Evolutionary conservation across 495 filamentous ascomycete genomes (phyloP).

Genomic region (Aspergillus bertholletiae): DNA sequence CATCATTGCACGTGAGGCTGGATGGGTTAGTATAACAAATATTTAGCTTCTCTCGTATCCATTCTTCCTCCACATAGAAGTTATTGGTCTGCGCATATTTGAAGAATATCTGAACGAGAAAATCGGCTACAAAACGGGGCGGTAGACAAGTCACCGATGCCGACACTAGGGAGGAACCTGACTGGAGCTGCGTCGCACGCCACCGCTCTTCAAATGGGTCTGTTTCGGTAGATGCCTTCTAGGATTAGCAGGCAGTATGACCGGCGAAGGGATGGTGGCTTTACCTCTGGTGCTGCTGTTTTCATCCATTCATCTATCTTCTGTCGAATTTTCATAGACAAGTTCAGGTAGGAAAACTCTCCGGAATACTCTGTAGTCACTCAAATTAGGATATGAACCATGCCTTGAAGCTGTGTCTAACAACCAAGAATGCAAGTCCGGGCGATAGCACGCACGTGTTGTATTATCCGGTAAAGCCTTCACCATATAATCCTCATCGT

Average conservation of each 20-base stretch:
- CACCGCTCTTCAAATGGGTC: conserved; percentile 48
- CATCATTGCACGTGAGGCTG: conserved; percentile 43
- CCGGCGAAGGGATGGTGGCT: neutral
- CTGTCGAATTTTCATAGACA: conserved; percentile 47
- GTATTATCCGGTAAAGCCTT: conserved; percentile 46
- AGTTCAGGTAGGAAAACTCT: conserved; percentile 50
- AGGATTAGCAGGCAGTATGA: conserved; percentile 7
- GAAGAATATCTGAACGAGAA: conserved; percentile 49
- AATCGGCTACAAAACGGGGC: conserved; percentile 48
- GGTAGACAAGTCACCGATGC: conserved; percentile 45
- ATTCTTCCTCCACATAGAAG: conserved; percentile 49
- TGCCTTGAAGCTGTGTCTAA: too few relatives aligned
- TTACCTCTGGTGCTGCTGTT: conserved; percentile 40
- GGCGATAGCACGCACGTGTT: conserved; percentile 44
- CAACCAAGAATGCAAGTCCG: conserved; percentile 3
- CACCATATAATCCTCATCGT: conserved; percentile 45
- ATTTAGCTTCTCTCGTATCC: conserved; percentile 43
- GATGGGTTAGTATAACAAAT: conserved; percentile 42
- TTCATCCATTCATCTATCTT: conserved; percentile 51
- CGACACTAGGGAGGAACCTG: conserved; percentile 36
- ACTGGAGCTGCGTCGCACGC: conserved; percentile 47
- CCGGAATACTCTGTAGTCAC: conserved; percentile 44
- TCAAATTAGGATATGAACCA: neutral
- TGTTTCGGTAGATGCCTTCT: conserved; percentile 36
- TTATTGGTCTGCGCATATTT: conserved; percentile 53